Base-by-base conservation (phyloP, 495 filamentous ascomycete genomes). In the Xylaria telfairii region DNA sequence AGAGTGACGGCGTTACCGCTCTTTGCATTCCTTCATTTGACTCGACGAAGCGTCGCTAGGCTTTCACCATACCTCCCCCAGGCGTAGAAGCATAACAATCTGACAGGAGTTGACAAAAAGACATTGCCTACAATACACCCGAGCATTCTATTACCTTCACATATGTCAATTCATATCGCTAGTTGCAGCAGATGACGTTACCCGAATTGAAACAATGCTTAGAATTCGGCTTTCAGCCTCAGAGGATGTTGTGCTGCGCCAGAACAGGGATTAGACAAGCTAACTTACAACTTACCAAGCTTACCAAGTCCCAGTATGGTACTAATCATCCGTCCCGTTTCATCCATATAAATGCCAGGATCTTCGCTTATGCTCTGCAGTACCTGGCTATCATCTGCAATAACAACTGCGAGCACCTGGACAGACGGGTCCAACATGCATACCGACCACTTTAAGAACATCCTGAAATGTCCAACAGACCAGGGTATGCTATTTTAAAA, bases 401-500 rank as follows among this genome's bases (percentile, higher is more conserved):
- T 2, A 12, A 49, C 42, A 32, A 65, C 42, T 10, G 34, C 28
- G 57, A 39, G 19, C 30, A 57, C 57, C 19, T 61, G 49, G 2
- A 37, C 56, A 59, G 17, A 37, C 19, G 56, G 30, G 15, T 19
- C 24, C 7, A 46, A 13, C 21, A 41, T 62, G 21, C 21, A 24
- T 66, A 30, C 8, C 37, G 6, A 32, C n/a, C 28, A 47, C n/a
- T 21, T 15, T 54, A 24, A 6, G 46, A 54, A 17, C 15, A 62
- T 51, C 63, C 63, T 66, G 28, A 66, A 53, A 66, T 66, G 30
- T 66, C 63, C 63, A 47, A 30, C 5, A n/a, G 3, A 30, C 30
- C 19, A 42, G 19, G 21, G 26, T 54, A 21, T 54, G 47, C 64
- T 66, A 66, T 66, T 54, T 66, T 41, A 17, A 66, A 66, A 66